Conservation (phyloP, 2,329 filamentous ascomycete genomes). For the Trichoderma harzianum region DNA sequence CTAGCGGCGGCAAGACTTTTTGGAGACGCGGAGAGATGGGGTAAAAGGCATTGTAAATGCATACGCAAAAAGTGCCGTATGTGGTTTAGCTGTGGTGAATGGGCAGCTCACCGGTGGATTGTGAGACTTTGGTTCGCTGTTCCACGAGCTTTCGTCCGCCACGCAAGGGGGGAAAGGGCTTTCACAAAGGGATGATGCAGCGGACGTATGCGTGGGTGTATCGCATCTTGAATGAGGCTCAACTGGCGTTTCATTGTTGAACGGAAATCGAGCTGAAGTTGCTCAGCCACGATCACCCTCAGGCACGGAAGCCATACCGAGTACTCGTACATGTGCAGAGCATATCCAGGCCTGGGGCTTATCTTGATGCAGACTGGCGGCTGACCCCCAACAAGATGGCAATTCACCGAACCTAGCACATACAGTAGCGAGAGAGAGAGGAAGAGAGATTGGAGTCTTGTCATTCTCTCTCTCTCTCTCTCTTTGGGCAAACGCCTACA, state of each 20-base stretch:
- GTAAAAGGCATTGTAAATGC: neutral
- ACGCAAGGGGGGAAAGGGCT: neutral
- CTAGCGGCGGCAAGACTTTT: slow-evolving; percentile 12
- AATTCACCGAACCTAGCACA: neutral
- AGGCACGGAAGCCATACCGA: neutral
- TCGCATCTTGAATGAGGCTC: neutral
- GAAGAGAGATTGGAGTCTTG: neutral
- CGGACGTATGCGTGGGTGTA: neutral
- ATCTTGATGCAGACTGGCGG: neutral
- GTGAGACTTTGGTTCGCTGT: neutral
- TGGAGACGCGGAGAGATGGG: slow-evolving; percentile 6
- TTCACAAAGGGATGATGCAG: neutral
- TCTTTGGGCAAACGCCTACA: neutral
- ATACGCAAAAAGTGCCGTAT: slow-evolving; percentile 1
- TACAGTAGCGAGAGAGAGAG: too few relatives aligned
- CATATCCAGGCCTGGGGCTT: neutral
- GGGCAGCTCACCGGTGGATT: neutral
- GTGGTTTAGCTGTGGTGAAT: neutral
- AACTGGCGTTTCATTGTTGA: neutral
- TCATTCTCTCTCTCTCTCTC: neutral
- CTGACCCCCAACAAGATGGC: slow-evolving; percentile 12
- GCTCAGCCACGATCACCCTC: neutral
- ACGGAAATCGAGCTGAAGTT: neutral
- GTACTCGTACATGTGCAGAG: neutral
- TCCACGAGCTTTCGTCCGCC: neutral